Percentiles rank a stretch among this genome's conserved stretches.
phyloP scores from a whole-genome alignment of 495 filamentous ascomycete genomes.

The Xylaria castorea region DNA sequence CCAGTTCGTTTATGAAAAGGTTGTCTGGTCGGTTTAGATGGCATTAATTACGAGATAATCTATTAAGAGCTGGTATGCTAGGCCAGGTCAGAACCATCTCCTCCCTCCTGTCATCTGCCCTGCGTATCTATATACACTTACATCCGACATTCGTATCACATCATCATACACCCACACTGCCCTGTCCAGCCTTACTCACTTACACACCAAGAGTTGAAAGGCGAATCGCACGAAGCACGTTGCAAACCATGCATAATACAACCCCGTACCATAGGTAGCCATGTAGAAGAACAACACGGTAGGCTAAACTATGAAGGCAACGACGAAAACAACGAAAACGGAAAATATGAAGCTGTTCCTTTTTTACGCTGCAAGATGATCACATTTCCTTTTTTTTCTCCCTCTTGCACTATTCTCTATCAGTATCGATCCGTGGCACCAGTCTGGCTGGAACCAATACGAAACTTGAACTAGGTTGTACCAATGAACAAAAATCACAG shows the following conservation, averaged over 20 bases:
- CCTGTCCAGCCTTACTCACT: not conserved
- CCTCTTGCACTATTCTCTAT: constrained; percentile 6
- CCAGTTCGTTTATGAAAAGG: too few species aligned
- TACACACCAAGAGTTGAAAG: not conserved
- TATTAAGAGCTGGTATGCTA: not conserved
- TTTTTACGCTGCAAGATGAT: not conserved
- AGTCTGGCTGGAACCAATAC: not conserved
- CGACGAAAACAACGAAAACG: not conserved
- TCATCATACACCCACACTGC: not conserved
- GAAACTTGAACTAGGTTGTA: not conserved
- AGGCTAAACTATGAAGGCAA: not conserved
- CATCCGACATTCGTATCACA: not conserved
- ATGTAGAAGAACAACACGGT: not conserved
- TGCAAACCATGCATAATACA: not conserved
- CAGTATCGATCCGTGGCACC: not conserved
- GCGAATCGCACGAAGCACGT: not conserved
- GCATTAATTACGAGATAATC: too few species aligned
- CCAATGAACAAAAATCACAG: not conserved
- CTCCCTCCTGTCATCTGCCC: not conserved
- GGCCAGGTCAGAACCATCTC: not conserved
- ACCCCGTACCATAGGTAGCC: not conserved
- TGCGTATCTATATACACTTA: not conserved
- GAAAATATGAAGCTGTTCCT: not conserved
- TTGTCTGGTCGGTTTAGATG: too few species aligned
- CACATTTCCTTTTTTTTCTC: not conserved